Base-by-base conservation (phyloP, 371 early-diverging fungal genomes). In the Zopfochytrium polystomum region DNA sequence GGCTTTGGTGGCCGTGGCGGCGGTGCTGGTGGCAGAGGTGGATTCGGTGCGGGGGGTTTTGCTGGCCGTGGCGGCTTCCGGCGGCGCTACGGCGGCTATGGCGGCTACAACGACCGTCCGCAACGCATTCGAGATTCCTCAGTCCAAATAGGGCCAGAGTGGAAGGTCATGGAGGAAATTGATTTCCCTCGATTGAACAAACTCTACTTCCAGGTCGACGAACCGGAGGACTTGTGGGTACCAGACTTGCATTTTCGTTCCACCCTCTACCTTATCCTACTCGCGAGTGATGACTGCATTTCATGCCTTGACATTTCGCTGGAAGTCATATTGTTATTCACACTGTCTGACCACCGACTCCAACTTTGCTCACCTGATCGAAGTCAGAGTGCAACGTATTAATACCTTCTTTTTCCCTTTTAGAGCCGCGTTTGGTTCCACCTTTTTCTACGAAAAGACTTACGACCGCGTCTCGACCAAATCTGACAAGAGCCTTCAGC, bases 151-250 rank as follows among this genome's bases (percentile, higher is more conserved):
- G 88, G 87, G 1, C 76, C 86, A 52, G 91, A 92, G 58, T 98
- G 98, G 98, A 86, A 81, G 72, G 83, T 95, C 29, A 77, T 92
- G 66, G 94, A 95, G 72, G 98, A 96, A 75, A 88, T 93, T 63
- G 95, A 96, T 70, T 92, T 98, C 65, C 83, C 76, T 61, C 86
- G 93, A 38, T 73, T 98, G 71, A 78, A 79, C 68, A 92, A 92
- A 72, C 82, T 94, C 57, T 86, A 80, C 71, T 92, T 84, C 63
- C 83, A 83, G 55, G 85, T 88, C 38, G 85, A 85, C 26, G 86
- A 86, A 29, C 84, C 89, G 27, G 82, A 80, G 47, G 92, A 93
- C 65, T 60, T 91, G 82, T 87, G 80, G 73, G 86, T 82, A 50
- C 51, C 20, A 18, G 29, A 26, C 30, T 25, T 23, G 13, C 23